Conservation (phyloP, 306 rosid genomes). For the Fragaria vesca region DNA sequence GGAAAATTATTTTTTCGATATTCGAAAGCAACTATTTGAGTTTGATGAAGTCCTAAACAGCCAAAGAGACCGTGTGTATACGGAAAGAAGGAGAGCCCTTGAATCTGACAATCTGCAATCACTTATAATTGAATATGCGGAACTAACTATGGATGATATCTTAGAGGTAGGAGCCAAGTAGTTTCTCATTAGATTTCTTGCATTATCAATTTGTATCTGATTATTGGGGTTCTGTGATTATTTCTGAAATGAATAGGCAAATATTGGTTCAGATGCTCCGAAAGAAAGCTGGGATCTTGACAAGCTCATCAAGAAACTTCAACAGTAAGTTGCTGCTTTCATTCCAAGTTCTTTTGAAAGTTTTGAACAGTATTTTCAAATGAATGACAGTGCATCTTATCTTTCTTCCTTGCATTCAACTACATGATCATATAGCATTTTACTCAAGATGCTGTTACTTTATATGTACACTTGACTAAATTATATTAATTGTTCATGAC, state of each 20-base stretch:
- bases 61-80: slow-evolving; percentile 92
- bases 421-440: background rate
- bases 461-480: background rate
- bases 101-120: slow-evolving; percentile 77
- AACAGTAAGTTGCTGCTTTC: slow-evolving; percentile 72
- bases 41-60: slow-evolving; percentile 93
- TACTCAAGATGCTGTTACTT: background rate
- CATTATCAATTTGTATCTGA: background rate
- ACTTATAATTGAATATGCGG: slow-evolving; percentile 92
- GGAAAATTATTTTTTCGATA: slow-evolving; percentile 92
- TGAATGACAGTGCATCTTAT: slow-evolving; percentile 4
- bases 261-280: slow-evolving; percentile 82
- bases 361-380: background rate
- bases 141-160: slow-evolving; percentile 93
- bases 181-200: background rate
- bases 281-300: slow-evolving; percentile 95
- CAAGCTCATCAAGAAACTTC: slow-evolving; percentile 83
- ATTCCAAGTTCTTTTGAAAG: slow-evolving; percentile 24
- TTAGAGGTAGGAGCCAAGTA: slow-evolving; percentile 50
- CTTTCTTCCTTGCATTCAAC: background rate
- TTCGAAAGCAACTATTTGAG: slow-evolving; percentile 94
- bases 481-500: background rate
- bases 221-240: slow-evolving; percentile 8
- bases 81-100: slow-evolving; percentile 96
- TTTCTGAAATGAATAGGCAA: slow-evolving; percentile 60